These are phyloP conservation scores for Thelephora ganbajun DNA, from an alignment of 768 basidiomycete species.

Conservation along the genomic window DNA sequence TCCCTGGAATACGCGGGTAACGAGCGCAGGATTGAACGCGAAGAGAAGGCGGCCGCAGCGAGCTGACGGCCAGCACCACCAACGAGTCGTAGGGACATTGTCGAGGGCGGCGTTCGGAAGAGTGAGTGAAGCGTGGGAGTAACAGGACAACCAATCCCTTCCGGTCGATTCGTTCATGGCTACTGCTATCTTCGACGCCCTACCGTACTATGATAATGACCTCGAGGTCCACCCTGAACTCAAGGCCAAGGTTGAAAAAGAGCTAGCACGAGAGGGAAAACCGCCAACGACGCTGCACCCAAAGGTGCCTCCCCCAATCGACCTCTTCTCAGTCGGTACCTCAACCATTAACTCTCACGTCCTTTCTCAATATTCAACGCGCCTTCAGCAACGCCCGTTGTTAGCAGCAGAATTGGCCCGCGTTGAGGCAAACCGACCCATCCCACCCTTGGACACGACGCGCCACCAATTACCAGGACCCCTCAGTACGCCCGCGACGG, in stretches of 20 bases:
- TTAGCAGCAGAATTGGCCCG: constrained; percentile 64
- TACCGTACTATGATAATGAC: constrained; percentile 94
- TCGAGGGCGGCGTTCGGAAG: neutral
- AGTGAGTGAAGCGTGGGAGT: neutral
- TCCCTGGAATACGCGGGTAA: neutral
- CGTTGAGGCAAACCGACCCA: constrained; percentile 50
- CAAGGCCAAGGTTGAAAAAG: constrained; percentile 62
- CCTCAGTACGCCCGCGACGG: constrained; percentile 41
- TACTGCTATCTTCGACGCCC: constrained; percentile 56
- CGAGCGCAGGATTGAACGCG: neutral
- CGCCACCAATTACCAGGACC: constrained; percentile 70
- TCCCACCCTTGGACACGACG: constrained; percentile 53
- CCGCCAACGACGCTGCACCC: constrained; percentile 55
- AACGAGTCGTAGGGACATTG: neutral
- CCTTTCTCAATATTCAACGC: neutral
- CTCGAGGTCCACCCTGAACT: constrained; percentile 61
- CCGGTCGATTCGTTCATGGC: neutral
- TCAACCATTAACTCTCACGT: constrained; percentile 1
- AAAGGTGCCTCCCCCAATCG: constrained; percentile 46
- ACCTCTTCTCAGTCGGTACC: constrained; percentile 55
- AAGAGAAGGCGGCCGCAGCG: neutral
- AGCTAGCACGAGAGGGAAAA: constrained; percentile 54
- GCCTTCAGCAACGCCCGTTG: constrained; percentile 45
- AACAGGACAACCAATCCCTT: no score
- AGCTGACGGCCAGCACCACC: neutral